Percentiles rank a stretch among this genome's conserved stretches.
Conservation (phyloP, 176 grass and related monocot species). For the Rhipidocladum racemiflorum region DNA sequence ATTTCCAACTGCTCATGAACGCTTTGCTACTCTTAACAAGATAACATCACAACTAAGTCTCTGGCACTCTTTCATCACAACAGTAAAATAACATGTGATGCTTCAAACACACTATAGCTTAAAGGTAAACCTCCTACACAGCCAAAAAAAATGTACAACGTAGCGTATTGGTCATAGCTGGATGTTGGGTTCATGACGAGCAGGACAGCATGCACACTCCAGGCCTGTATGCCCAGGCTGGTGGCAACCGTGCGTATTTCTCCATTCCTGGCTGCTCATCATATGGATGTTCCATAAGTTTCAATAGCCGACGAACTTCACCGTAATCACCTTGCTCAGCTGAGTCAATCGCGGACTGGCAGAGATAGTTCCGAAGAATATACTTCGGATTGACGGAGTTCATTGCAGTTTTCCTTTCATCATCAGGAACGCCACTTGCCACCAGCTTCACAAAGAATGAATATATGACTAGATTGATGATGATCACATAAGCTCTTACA, state of each 20-base stretch:
- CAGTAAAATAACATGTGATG: conserved; percentile 27
- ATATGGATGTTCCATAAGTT: conserved; percentile 73
- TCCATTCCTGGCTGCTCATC: conserved; percentile 87
- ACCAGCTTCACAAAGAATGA: conserved; percentile 55
- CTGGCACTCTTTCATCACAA: conserved; percentile 5
- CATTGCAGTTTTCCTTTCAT: conserved; percentile 72
- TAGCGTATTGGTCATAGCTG: background rate
- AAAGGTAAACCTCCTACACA: conserved; percentile 32
- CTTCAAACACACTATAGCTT: conserved; percentile 7
- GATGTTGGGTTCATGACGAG: conserved; percentile 58
- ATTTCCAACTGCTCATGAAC: background rate
- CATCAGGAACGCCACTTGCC: conserved; percentile 56
- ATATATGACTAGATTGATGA: background rate
- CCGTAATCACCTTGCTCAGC: conserved; percentile 77
- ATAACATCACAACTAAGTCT: background rate
- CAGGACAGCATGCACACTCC: conserved; percentile 98
- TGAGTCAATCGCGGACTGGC: conserved; percentile 74
- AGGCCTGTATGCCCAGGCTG: conserved; percentile 95
- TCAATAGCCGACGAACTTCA: conserved; percentile 64
- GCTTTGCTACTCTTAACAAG: background rate
- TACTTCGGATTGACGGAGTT: conserved; percentile 85
- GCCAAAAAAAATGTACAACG: conserved; percentile 12
- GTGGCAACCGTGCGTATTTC: conserved; percentile 84
- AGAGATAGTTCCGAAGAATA: conserved; percentile 86
- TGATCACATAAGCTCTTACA: background rate